A percentile compares a stretch with the other conserved stretches of the same genome.
These are phyloP conservation scores for Zygosaccharomyces siamensis DNA, from an alignment of 805 yeast genomes.

Conservation along the genomic window DNA sequence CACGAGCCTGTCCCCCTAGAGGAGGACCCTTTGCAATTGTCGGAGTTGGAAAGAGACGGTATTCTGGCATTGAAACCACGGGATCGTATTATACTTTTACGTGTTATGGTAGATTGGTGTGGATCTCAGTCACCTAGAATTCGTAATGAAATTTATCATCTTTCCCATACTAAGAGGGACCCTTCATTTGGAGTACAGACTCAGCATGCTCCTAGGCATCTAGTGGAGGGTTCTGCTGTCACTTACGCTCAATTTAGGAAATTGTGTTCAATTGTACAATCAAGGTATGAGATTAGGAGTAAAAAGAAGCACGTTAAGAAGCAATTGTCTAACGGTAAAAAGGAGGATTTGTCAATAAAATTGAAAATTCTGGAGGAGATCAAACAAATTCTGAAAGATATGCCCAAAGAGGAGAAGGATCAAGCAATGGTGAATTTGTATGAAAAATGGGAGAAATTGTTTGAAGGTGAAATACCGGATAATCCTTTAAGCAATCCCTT, in stretches of 20 bases:
- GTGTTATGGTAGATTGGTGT: constrained; percentile 26
- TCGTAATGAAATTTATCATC: constrained; percentile 27
- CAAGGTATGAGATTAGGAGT: constrained; percentile 24
- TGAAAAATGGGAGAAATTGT: constrained; percentile 26
- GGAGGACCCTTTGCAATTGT: constrained; percentile 22
- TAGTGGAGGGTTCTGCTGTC: constrained; percentile 24
- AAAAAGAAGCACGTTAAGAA: constrained; percentile 25
- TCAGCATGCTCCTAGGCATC: constrained; percentile 24
- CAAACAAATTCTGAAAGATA: constrained; percentile 15
- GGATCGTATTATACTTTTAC: constrained; percentile 26
- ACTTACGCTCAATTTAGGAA: constrained; percentile 23
- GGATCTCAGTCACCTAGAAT: constrained; percentile 24
- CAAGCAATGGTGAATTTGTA: constrained; percentile 15
- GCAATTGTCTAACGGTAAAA: constrained; percentile 21
- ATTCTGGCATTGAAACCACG: constrained; percentile 23
- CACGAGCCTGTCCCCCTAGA: constrained; percentile 19
- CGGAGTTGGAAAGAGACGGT: constrained; percentile 25
- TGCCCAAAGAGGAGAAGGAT: constrained; percentile 15
- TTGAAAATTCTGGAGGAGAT: constrained; percentile 20
- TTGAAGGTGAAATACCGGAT: constrained; percentile 25
- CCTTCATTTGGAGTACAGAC: constrained; percentile 28
- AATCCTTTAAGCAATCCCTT: constrained; percentile 30
- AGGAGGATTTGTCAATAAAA: constrained; percentile 24
- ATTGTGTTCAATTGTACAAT: constrained; percentile 24
- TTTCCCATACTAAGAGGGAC: constrained; percentile 28